Conservation (phyloP, 1,284 basidiomycete genomes). For the Fomitopsis schrenkii region DNA sequence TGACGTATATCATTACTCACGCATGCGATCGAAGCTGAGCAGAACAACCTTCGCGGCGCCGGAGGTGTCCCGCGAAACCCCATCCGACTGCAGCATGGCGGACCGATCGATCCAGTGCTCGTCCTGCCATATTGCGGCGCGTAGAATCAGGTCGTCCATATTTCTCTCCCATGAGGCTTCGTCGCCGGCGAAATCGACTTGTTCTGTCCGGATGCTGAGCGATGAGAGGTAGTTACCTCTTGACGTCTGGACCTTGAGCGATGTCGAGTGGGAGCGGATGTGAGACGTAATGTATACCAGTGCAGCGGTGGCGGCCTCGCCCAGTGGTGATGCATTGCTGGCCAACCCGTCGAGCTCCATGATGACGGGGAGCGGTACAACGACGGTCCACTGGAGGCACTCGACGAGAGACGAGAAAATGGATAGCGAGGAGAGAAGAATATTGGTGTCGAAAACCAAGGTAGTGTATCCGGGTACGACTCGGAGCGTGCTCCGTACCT, state of each 20-base stretch:
- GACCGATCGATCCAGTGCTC: constrained; percentile 91
- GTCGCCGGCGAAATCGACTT: constrained; percentile 66
- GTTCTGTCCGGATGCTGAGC: constrained; percentile 81
- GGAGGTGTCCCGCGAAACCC: constrained; percentile 30
- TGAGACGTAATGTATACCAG: constrained; percentile 75
- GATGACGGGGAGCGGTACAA: constrained; percentile 91
- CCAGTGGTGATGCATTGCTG: constrained; percentile 61
- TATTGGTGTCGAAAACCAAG: constrained; percentile 93
- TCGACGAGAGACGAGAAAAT: constrained; percentile 77
- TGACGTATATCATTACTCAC: constrained; percentile 42
- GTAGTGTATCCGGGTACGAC: constrained; percentile 85
- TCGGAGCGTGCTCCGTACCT: constrained; percentile 35
- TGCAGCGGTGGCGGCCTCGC: constrained; percentile 68
- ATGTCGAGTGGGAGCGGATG: constrained; percentile 68
- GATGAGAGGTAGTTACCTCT: constrained; percentile 91
- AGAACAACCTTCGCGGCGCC: constrained; percentile 80
- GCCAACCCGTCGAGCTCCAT: constrained; percentile 94
- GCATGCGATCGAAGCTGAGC: constrained; percentile 88
- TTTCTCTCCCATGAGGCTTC: constrained; percentile 60
- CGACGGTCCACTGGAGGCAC: constrained; percentile 79
- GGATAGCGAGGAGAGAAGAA: constrained; percentile 77
- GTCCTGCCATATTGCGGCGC: constrained; percentile 88
- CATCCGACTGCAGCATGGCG: constrained; percentile 50
- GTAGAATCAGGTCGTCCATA: constrained; percentile 95
- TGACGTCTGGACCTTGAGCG: constrained; percentile 92